These are phyloP conservation scores for Pythium scleroteichum DNA, from an alignment of 352 stramenopile genomes.

Conservation along the genomic window DNA sequence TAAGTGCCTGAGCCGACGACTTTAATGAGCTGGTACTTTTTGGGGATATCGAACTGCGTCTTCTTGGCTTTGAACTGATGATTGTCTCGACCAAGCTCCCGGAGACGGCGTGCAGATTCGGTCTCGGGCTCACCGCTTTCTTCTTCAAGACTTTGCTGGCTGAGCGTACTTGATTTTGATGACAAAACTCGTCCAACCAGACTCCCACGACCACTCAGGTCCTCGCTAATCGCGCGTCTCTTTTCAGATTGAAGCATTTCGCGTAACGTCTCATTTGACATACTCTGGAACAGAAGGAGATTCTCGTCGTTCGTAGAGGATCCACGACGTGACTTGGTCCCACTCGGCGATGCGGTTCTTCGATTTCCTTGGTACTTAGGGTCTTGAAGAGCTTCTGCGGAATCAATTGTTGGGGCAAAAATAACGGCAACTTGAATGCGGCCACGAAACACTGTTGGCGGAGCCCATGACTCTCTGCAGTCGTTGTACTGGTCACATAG, in stretches of 20 bases:
- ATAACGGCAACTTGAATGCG: conserved; percentile 80
- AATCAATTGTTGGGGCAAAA: conserved; percentile 68
- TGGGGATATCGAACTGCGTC: conserved; percentile 74
- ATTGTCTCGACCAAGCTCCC: conserved; percentile 51
- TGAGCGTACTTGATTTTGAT: conserved; percentile 14
- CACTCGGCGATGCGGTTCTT: neutral
- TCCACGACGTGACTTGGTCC: conserved; percentile 21
- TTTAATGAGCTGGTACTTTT: conserved; percentile 81
- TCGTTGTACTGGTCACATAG: conserved; percentile 88
- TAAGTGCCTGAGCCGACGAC: conserved; percentile 80
- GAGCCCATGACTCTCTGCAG: conserved; percentile 83
- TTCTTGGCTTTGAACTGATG: conserved; percentile 69
- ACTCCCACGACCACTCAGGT: conserved; percentile 4
- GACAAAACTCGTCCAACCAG: conserved; percentile 13
- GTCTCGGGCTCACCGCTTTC: conserved; percentile 12
- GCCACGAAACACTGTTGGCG: conserved; percentile 77
- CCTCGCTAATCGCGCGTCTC: conserved; percentile 18
- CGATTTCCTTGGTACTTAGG: conserved; percentile 43
- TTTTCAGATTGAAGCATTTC: conserved; percentile 56
- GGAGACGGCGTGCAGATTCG: conserved; percentile 37
- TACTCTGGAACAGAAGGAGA: conserved; percentile 44
- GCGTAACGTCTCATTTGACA: conserved; percentile 59
- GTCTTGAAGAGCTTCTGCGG: conserved; percentile 43
- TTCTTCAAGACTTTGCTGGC: conserved; percentile 1
- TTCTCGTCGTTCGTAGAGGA: conserved; percentile 36